Evolutionary conservation across 805 yeast species (phyloP), one percentile per base, ranked within the genome.

Genomic region (Cyberlindnera maritima): DNA sequence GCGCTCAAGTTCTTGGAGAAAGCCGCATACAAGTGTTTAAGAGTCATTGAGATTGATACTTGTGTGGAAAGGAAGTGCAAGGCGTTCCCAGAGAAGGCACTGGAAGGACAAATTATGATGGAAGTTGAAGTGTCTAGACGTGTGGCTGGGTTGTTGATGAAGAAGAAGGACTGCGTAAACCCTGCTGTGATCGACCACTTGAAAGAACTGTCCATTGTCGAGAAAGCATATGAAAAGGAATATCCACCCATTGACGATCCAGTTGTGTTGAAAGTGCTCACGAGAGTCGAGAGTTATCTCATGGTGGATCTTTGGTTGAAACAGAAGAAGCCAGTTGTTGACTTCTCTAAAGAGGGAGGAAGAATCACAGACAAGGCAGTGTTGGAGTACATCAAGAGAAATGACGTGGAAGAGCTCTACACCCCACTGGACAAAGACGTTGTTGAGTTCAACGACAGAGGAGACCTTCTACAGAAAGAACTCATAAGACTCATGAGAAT

Each of bases 1-100:
- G 68, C 80, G 1, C 50, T 77, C 32, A 58, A 58, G 8, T 75
- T 69, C 54, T 54, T 78, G 45, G 60, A 64, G 39, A 63, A 62
- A 9, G 65, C 71, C 1, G 60, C 60, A 43, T 75, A 67, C 47
- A 69, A 66, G 45, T 65, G 68, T 47, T 50, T 58, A 3, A 62
- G 61, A 12, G 46, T 59, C 2, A 49, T 58, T 2, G 48, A 50
- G 3, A 25, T 71, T 2, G 57, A 58, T 39, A 48, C 48, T 1
- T 39, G 47, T 13, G 38, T 71, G 5, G 36, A 46, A 1, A 33
- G 36, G 14, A 54, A 48, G 34, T 21, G 62, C 2, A 29, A 46
- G 1, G 50, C 50, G 14, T 67, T 58, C 43, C 76, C 77, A 1
- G 26, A 46, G 10, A 49, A 49, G 13, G 61, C 63, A 1, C 46